Evolutionary conservation across 306 rosid species (phyloP).

Genomic region (Citrullus mucosospermus): DNA sequence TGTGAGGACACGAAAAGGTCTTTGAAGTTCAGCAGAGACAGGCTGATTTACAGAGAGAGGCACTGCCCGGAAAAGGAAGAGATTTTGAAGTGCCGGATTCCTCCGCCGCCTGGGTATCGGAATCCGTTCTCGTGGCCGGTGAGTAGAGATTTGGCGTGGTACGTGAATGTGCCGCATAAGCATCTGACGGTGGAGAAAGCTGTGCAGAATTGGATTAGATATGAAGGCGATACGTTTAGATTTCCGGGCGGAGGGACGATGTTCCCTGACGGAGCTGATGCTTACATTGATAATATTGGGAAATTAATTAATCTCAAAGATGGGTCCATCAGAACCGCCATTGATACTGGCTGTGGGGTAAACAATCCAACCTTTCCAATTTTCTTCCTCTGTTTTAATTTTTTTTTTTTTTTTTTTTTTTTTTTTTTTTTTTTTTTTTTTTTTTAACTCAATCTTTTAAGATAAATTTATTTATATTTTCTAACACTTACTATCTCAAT

Average conservation of each 20-base stretch:
- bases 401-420: too few relatives aligned
- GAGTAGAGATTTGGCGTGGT: constrained; percentile 72
- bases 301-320: constrained; percentile 34
- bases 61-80: constrained; percentile 51
- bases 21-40: constrained; percentile 20
- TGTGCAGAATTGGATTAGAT: constrained; percentile 77
- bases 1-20: constrained; percentile 60
- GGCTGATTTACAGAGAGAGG: constrained; percentile 57
- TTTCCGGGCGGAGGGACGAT: constrained; percentile 91
- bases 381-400: background rate
- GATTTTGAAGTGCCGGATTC: constrained; percentile 43
- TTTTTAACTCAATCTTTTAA: too few relatives aligned
- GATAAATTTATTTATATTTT: too few relatives aligned
- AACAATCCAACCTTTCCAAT: background rate
- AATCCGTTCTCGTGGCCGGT: constrained; percentile 63
- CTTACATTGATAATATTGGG: constrained; percentile 69
- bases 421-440: too few relatives aligned
- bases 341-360: constrained; percentile 95
- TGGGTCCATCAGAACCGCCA: constrained; percentile 66
- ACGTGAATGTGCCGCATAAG: constrained; percentile 69
- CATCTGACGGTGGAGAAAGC: constrained; percentile 86
- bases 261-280: constrained; percentile 78
- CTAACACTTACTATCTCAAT: too few relatives aligned
- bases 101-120: constrained; percentile 56
- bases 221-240: constrained; percentile 44